Base-by-base conservation (phyloP, 1,284 basidiomycete genomes). In the Boletus semigastroideus region DNA sequence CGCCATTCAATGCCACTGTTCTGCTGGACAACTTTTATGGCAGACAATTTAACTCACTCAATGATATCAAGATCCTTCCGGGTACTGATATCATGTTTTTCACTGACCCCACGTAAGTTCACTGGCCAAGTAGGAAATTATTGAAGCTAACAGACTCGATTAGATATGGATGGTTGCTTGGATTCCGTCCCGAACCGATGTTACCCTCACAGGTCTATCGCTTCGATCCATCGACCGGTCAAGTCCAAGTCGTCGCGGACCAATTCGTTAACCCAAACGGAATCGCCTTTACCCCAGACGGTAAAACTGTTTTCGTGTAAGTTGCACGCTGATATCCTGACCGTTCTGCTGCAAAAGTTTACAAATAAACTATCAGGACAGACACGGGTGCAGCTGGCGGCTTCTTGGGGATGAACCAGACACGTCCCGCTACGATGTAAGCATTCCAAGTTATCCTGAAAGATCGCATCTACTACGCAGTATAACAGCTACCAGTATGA, bases 31-130 rank as follows among this genome's bases (percentile, higher is more conserved):
- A 86, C 68, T 86, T 75, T 63, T 86, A 79, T 59, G 90, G 90
- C 4, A 74, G 87, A 10, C 87, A 91, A 61, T 93, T 92, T 72
- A 90, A 88, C 70, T 87, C 87, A 1, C 70, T 87, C 87, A 1
- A 92, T 65, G 90, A 93, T 63, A 72, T 86, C 52, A 89, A 86
- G 17, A 20, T 38, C 2, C 37, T 38, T 38, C 37, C 37, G 17
- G 37, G 37, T 13, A 38, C 37, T 13, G 19, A 38, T 19, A 19
- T 37, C 36, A 4, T 37, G 36, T 37, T 37, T 38, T 38, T 19
- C 37, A 38, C 37, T 8, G 37, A 38, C 37, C 17, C 37, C 19
- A 38, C 37, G 17, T 38, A 38, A 8, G 12, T 38, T 20, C 12
- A 12, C 17, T 13, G 5, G 19, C 17, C 5, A 17, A 19, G 5